Evolutionary conservation across 2,329 filamentous ascomycete species (phyloP), one percentile per base, ranked within the genome.

Genomic region (Didymella pinodella): DNA sequence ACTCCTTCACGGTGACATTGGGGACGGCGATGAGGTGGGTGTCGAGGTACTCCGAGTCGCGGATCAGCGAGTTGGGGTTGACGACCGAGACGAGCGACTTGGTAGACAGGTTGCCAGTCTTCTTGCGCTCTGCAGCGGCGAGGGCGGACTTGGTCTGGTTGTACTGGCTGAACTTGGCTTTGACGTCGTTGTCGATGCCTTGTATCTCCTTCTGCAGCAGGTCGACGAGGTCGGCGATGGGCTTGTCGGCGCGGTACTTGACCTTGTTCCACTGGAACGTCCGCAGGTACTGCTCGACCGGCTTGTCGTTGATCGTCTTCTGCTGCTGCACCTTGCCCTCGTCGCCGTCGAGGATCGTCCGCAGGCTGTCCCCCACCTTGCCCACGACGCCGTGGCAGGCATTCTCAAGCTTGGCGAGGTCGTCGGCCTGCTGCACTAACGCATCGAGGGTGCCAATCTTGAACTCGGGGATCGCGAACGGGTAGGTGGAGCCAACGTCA

Each of bases 361-460:
- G 87, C 77, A 99, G 81, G 54, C 93, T 93, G 72, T 97, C 93
- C 66, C 88, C 88, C 36, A 98, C 91, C 81, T 97, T 98, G 68
- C 84, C 85, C 38, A 96, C 93, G 7, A 97, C 92, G 52, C 84
- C 86, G 78, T 93, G 87, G 77, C 93, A 97, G 34, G 86, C 85
- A 34, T 84, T 78, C 67, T 96, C 92, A 50, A 98, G 88, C 86
- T 97, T 98, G 59, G 89, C 85, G 54, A 99, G 83, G 74, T 98
- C 95, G 74, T 99, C 95, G 56, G 95, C 95, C 79, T 99, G 94
- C 80, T 97, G 92, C 44, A 99, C 93, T 57, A 99, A 84, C 38
- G 91, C 92, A 80, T 99, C 95, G 36, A 99, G 85, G 0, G 95
- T 97, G 58, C 95, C 95, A 77, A 99, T 96, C 83, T 98, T 99